Base-by-base conservation (phyloP, 179 eudicot genomes). In the Spinacia oleracea region DNA sequence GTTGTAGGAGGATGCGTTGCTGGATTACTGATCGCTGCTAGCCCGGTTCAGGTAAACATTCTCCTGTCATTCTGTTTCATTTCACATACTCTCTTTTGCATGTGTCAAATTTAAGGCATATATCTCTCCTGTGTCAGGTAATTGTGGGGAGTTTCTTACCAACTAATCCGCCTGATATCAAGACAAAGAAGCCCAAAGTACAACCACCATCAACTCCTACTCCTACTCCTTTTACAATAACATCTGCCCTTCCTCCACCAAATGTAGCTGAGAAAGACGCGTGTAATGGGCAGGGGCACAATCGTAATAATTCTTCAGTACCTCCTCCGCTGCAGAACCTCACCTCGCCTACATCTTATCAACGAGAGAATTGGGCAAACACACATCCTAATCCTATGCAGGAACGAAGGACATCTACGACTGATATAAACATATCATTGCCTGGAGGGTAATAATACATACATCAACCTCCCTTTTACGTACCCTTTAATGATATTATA, bases 101-200 rank as follows among this genome's bases (percentile, higher is more conserved):
- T n/a, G n/a, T n/a, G n/a, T n/a, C n/a, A n/a, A 38, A 38, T 38
- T 38, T 7, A n/a, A 16, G 8, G 23, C 43, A 29, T 72, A n/a
- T 31, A 73, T 11, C 67, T 65, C 32, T 62, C 59, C 58, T 74
- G 73, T 70, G 51, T 77, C 86, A 91, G 92, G 79, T 89, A 11
- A 80, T 89, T 29, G 90, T 91, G 0, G 94, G 85, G 20, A 91
- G 94, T 82, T 91, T 89, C 81, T 85, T 91, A 77, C 89, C 90
- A 20, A 81, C 83, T 75, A 81, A 74, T 70, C 84, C 83, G 2
- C 83, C 80, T 4, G 92, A 88, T 74, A 62, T 80, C 46, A 91
- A 86, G 78, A 87, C 77, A 18, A 91, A 87, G 83, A 89, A 89
- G 88, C 89, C 81, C 27, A 90, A 84, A 82, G 68, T 66, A 46